Evolutionary conservation across 345 rosid species (phyloP).

Genomic region (Pugionium dolabratum): DNA sequence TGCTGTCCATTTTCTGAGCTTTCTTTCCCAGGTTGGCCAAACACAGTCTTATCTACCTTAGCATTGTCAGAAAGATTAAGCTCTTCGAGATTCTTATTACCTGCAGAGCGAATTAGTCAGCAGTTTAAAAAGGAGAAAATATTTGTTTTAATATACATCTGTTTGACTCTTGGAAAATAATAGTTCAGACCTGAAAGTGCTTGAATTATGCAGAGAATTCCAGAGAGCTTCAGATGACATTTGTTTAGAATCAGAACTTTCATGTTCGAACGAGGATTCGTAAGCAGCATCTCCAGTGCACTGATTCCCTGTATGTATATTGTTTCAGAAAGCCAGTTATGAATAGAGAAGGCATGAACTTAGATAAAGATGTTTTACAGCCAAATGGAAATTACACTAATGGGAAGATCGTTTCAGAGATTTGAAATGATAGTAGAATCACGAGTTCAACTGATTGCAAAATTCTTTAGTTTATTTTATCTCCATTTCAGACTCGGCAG

Average conservation of each 20-base stretch:
- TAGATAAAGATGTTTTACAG: not conserved
- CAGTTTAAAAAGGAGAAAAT: conserved; percentile 1
- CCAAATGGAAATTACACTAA: not conserved
- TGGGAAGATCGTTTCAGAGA: not conserved
- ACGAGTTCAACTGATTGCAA: conserved; percentile 15
- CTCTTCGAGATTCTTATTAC: conserved; percentile 66
- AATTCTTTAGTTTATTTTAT: not conserved
- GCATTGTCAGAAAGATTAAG: conserved; percentile 69
- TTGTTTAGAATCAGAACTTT: conserved; percentile 63
- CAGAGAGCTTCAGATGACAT: conserved; percentile 73
- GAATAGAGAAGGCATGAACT: conserved; percentile 18
- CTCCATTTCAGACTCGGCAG: conserved; percentile 9
- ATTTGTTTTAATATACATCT: not conserved
- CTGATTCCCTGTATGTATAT: conserved; percentile 55
- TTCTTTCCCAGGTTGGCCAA: conserved; percentile 24
- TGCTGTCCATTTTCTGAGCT: conserved; percentile 34
- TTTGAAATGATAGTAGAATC: conserved; percentile 2
- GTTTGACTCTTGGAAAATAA: not conserved
- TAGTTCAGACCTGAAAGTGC: conserved; percentile 66
- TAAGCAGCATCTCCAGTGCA: conserved; percentile 62
- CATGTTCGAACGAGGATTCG: conserved; percentile 59
- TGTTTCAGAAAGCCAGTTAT: conserved; percentile 15
- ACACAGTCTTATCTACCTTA: conserved; percentile 35
- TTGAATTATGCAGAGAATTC: conserved; percentile 63
- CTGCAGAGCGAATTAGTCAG: conserved; percentile 42